Conservation (phyloP, 2,329 filamentous ascomycete genomes). For the Colletotrichum sidae region DNA sequence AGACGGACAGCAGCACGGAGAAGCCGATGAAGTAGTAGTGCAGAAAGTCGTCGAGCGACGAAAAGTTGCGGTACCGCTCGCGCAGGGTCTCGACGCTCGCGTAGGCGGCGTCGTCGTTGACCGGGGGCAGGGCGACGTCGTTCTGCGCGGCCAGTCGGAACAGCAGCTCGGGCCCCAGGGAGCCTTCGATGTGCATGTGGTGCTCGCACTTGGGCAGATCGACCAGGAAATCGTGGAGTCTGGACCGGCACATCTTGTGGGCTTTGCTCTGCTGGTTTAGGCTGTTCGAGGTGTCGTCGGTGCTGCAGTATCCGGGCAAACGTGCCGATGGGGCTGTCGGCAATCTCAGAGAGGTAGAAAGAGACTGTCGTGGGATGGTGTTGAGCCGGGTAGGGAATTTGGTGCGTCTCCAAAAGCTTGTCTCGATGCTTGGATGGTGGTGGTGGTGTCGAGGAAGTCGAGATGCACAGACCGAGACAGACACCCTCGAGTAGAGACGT, state of each 20-base stretch:
- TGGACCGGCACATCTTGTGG: slow-evolving; percentile 63
- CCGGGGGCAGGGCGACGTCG: slow-evolving; percentile 67
- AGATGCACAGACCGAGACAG: neutral
- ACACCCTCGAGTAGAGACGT: neutral
- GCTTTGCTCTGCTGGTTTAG: neutral
- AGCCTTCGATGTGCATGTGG: slow-evolving; percentile 84
- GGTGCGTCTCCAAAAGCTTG: neutral
- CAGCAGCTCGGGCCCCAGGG: slow-evolving; percentile 75
- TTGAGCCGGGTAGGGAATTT: neutral
- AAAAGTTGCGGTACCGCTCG: slow-evolving; percentile 74
- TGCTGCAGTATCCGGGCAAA: too few relatives aligned
- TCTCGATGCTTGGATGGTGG: neutral
- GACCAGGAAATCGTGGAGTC: slow-evolving; percentile 68
- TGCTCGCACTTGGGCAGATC: slow-evolving; percentile 84
- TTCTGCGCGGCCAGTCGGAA: slow-evolving; percentile 78
- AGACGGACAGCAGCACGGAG: slow-evolving; percentile 71
- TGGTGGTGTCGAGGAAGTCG: neutral
- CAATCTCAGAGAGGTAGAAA: too few relatives aligned
- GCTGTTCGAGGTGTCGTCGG: too few relatives aligned
- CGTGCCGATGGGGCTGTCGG: too few relatives aligned
- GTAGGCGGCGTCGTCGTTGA: slow-evolving; percentile 68
- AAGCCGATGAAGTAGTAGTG: slow-evolving; percentile 84
- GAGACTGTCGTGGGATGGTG: too few relatives aligned
- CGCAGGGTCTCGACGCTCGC: slow-evolving; percentile 68
- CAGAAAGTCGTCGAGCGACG: slow-evolving; percentile 81